A percentile compares a stretch with the other conserved stretches of the same genome.
These are phyloP conservation scores for Fusarium sp. DNA, from an alignment of 2,329 filamentous ascomycete genomes.

Conservation along the genomic window DNA sequence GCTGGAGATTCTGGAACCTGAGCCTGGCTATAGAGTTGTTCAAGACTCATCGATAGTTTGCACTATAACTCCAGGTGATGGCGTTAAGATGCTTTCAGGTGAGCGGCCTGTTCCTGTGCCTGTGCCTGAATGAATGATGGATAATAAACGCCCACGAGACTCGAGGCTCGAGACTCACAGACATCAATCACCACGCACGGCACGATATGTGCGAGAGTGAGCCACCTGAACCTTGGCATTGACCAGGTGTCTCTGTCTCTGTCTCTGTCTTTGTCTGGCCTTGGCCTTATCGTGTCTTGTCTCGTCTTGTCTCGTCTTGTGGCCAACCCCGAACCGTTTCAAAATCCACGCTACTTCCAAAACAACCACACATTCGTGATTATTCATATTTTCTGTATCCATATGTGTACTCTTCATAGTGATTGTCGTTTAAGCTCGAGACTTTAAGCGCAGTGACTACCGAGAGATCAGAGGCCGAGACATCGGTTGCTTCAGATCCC, in stretches of 20 bases:
- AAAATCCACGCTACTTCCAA: slow-evolving; percentile 19
- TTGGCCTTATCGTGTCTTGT: not conserved
- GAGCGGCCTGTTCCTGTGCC: not conserved
- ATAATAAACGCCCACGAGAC: not conserved
- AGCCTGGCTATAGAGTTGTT: slow-evolving; percentile 14
- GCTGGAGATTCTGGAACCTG: slow-evolving; percentile 6
- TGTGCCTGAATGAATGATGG: not conserved
- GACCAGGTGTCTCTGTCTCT: slow-evolving; percentile 7
- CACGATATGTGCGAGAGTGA: slow-evolving; percentile 3
- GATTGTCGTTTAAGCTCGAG: slow-evolving; percentile 5
- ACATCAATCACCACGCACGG: not conserved
- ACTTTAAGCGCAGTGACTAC: slow-evolving; percentile 16
- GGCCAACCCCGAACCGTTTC: slow-evolving; percentile 33
- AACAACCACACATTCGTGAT: not conserved
- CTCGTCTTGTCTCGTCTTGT: slow-evolving; percentile 17
- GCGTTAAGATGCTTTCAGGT: not conserved
- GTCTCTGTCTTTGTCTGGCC: not conserved
- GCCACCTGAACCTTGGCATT: slow-evolving; percentile 37
- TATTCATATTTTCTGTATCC: not conserved
- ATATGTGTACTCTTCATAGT: too few species aligned
- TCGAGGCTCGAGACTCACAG: not conserved
- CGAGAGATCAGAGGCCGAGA: slow-evolving; percentile 8
- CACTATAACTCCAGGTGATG: not conserved
- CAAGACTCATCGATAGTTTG: not conserved
- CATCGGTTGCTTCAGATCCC: slow-evolving; percentile 34